phyloP scores from a whole-genome alignment of 495 filamentous ascomycete species.

The Daldinia loculata region DNA sequence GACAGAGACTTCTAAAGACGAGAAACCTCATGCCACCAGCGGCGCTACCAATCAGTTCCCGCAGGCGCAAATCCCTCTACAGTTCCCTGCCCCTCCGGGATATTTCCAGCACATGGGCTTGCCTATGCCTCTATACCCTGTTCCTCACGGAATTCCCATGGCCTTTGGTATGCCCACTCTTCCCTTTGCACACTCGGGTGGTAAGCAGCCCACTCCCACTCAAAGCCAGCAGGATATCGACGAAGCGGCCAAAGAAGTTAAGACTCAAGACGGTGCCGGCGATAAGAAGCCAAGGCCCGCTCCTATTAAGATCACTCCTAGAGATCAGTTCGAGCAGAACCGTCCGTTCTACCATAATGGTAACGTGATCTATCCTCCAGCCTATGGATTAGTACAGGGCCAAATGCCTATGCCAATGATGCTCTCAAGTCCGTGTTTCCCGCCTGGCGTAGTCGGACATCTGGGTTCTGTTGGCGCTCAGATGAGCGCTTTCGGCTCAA shows the following conservation, averaged over 20 bases:
- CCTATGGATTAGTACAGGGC: conserved; percentile 27
- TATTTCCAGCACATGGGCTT: conserved; percentile 38
- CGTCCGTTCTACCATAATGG: conserved; percentile 60
- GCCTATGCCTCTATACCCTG: conserved; percentile 39
- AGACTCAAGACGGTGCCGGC: conserved; percentile 39
- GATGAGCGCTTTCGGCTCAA: conserved; percentile 7
- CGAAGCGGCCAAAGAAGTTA: conserved; percentile 28
- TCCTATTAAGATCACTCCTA: conserved; percentile 54
- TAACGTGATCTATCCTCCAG: conserved; percentile 57
- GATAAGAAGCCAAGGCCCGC: conserved; percentile 46
- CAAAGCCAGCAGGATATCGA: conserved; percentile 38
- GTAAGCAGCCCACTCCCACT: conserved; percentile 3
- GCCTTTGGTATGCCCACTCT: conserved; percentile 41
- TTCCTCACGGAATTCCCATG: conserved; percentile 45
- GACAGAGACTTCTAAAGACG: conserved; percentile 22
- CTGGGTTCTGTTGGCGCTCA: conserved; percentile 17
- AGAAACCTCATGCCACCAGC: conserved; percentile 11
- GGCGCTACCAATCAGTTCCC: conserved; percentile 31
- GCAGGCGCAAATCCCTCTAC: conserved; percentile 27
- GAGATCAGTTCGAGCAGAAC: conserved; percentile 55
- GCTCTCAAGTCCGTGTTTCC: conserved; percentile 25
- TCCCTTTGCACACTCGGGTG: conserved; percentile 15
- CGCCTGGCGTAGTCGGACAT: conserved; percentile 20
- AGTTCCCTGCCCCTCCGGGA: conserved; percentile 19
- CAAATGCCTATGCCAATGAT: conserved; percentile 33